A percentile compares a stretch with the other conserved stretches of the same genome.
Evolutionary conservation across 768 basidiomycete genomes (phyloP).

Genomic region (Boletellus ananiceps): DNA sequence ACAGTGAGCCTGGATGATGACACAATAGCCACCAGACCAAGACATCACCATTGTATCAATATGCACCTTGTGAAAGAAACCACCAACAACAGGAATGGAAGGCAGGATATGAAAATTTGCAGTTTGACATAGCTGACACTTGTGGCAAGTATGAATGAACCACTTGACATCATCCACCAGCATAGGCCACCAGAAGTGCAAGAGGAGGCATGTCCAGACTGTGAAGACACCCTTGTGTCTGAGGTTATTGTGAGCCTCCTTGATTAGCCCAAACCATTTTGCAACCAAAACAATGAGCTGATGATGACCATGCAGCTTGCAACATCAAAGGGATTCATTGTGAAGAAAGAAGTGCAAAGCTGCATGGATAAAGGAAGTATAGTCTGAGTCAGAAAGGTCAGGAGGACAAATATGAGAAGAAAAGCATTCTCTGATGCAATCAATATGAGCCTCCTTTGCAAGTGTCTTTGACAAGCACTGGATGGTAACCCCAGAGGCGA

Average conservation of each 20-base stretch:
- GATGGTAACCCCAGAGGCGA: too few relatives aligned
- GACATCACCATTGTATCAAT: not conserved
- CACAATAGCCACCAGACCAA: not conserved
- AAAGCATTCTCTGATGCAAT: too few relatives aligned
- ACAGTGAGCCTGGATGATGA: not conserved
- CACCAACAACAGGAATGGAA: not conserved
- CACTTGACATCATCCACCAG: not conserved
- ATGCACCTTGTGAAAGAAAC: not conserved
- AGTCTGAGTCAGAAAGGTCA: too few relatives aligned
- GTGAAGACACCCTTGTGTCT: slow-evolving; percentile 5
- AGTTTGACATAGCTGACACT: not conserved
- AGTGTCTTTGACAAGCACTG: too few relatives aligned
- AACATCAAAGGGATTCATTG: not conserved
- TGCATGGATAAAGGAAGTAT: not conserved
- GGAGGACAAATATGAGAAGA: too few relatives aligned
- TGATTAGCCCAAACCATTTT: not conserved
- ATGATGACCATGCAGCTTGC: not conserved
- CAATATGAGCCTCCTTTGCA: too few relatives aligned
- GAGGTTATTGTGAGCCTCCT: slow-evolving; percentile 2
- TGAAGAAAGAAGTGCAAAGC: not conserved
- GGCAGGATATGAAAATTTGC: not conserved
- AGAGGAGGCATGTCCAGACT: not conserved
- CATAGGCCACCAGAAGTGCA: slow-evolving; percentile 9
- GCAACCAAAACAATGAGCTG: not conserved
- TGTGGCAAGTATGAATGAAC: not conserved